Percentiles rank a stretch among this genome's conserved stretches.
Conservation (phyloP, 1,139 yeast species). For the Candida pseudoviswanathii region DNA sequence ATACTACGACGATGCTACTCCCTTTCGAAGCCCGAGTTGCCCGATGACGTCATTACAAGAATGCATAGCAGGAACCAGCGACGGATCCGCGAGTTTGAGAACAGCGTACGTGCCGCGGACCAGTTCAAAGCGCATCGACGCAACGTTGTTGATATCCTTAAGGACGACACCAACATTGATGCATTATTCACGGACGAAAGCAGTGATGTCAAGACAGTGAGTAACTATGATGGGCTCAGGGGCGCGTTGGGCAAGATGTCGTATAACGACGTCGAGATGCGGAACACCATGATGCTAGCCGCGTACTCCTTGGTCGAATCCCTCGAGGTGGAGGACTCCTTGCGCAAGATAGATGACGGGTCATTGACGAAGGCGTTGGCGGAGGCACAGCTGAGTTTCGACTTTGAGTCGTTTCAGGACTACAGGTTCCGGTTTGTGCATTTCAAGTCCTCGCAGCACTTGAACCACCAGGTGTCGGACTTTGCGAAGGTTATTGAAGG, state of each 20-base stretch:
- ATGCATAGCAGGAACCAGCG: conserved; percentile 10
- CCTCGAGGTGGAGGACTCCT: conserved; percentile 28
- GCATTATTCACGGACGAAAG: conserved; percentile 16
- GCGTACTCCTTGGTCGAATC: conserved; percentile 21
- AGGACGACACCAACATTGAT: conserved; percentile 18
- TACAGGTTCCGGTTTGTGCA: conserved; percentile 17
- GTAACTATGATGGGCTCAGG: conserved; percentile 11
- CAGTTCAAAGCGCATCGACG: conserved; percentile 21
- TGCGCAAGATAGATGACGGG: conserved; percentile 14
- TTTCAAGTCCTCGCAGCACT: conserved; percentile 35
- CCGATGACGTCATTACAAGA: neutral
- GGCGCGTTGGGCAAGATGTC: conserved; percentile 10
- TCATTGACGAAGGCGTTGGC: conserved; percentile 15
- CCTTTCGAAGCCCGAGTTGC: no score
- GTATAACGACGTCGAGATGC: conserved; percentile 22
- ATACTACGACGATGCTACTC: conserved; percentile 4
- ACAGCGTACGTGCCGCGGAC: conserved; percentile 14
- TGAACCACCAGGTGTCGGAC: conserved; percentile 30
- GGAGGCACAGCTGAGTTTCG: conserved; percentile 16
- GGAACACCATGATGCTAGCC: conserved; percentile 23
- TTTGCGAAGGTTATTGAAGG: conserved; percentile 7
- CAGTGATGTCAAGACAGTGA: neutral
- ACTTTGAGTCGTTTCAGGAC: conserved; percentile 22
- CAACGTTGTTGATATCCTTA: conserved; percentile 22
- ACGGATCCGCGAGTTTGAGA: conserved; percentile 13